Evolutionary conservation across 1,284 basidiomycete species (phyloP).

Genomic region (Butyriboletus appendiculatus): DNA sequence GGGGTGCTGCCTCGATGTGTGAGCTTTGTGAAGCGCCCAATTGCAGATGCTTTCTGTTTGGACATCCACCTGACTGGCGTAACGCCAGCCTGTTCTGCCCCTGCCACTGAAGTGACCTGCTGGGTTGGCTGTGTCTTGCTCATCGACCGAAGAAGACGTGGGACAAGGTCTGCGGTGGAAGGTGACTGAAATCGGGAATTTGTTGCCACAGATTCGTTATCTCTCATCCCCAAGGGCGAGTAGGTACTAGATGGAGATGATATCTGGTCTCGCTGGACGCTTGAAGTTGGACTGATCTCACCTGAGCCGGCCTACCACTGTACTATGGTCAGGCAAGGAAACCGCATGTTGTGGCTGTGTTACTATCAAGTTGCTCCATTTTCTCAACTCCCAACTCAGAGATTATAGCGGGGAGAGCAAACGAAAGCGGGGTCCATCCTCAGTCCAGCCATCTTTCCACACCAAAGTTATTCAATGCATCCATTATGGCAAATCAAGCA

Average conservation of each 20-base stretch:
- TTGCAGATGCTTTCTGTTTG: conserved; percentile 38
- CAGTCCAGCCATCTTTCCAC: no score
- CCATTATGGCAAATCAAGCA: no score
- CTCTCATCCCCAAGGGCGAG: conserved; percentile 7
- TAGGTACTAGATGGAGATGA: background rate
- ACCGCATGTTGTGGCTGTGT: conserved; percentile 24
- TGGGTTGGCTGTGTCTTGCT: conserved; percentile 24
- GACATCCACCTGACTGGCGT: conserved; percentile 22
- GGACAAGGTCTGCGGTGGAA: conserved; percentile 6
- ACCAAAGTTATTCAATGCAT: no score
- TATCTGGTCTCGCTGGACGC: background rate
- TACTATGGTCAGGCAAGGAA: background rate
- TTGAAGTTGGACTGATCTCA: background rate
- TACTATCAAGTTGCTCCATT: background rate
- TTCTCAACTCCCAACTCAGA: background rate
- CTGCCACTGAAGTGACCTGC: conserved; percentile 6
- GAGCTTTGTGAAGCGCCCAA: conserved; percentile 39
- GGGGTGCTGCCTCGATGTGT: conserved; percentile 14
- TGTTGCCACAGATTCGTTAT: background rate
- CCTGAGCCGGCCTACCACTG: background rate
- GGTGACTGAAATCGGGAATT: background rate
- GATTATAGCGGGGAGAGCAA: no score
- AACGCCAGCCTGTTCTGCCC: conserved; percentile 4
- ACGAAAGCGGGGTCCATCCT: no score
- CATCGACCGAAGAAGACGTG: conserved; percentile 17